Evolutionary conservation across 2,329 filamentous ascomycete genomes (phyloP).

Genomic region (Ophiognomonia clavigignenti-juglandacearum): DNA sequence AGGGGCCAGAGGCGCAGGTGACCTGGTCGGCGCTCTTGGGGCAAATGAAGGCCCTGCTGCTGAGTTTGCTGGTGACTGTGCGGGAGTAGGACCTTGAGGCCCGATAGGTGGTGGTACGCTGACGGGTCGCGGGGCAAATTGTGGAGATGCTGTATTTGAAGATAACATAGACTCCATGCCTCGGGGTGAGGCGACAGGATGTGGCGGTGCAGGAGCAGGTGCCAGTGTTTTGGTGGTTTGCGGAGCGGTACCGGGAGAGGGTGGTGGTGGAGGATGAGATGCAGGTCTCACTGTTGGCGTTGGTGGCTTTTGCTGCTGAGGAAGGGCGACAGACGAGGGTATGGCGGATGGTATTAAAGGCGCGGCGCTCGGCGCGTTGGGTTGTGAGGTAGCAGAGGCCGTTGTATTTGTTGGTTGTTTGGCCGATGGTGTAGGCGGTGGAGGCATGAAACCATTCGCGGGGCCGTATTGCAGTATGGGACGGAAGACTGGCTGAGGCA

Average conservation of each 20-base stretch:
- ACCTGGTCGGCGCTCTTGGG: constrained; percentile 12
- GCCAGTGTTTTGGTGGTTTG: constrained; percentile 12
- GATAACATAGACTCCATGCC: constrained; percentile 26
- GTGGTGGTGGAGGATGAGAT: constrained; percentile 8
- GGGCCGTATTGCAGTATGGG: constrained; percentile 64
- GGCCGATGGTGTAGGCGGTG: constrained; percentile 32
- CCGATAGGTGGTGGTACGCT: neutral
- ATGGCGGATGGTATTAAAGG: constrained; percentile 18
- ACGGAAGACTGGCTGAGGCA: constrained; percentile 37
- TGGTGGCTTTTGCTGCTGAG: constrained; percentile 1
- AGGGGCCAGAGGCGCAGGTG: constrained; percentile 15
- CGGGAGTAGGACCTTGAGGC: constrained; percentile 19
- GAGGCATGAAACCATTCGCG: constrained; percentile 57
- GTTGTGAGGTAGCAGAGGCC: constrained; percentile 20
- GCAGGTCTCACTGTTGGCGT: constrained; percentile 16
- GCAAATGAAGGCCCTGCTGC: constrained; percentile 23
- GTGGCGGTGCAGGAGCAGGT: constrained; percentile 13
- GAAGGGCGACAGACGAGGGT: constrained; percentile 11
- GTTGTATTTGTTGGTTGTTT: constrained; percentile 22
- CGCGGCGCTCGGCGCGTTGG: constrained; percentile 17
- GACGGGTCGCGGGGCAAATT: constrained; percentile 12
- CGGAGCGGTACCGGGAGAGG: neutral
- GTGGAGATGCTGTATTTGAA: constrained; percentile 15
- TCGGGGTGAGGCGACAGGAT: constrained; percentile 22
- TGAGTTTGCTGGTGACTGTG: constrained; percentile 25